phyloP scores from a whole-genome alignment of 2,329 filamentous ascomycete species.

The Akanthomyces dipterigenus region DNA sequence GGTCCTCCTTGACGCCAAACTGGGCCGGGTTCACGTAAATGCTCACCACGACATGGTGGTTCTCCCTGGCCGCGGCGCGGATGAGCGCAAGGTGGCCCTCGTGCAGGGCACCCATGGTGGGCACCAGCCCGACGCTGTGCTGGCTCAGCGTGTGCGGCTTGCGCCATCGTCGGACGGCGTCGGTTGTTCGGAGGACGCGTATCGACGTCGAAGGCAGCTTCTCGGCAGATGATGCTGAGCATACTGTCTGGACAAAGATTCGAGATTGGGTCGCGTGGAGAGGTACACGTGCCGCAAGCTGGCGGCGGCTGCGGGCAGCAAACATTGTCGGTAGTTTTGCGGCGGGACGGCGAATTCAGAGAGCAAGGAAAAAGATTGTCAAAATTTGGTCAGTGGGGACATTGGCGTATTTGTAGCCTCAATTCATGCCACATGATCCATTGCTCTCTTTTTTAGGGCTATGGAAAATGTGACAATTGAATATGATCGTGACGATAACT shows the following conservation, averaged over 20 bases:
- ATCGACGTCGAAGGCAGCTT: constrained; percentile 53
- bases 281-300: constrained; percentile 6
- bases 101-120: constrained; percentile 98
- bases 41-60: constrained; percentile 80
- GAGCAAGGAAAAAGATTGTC: not conserved
- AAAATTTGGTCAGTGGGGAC: not conserved
- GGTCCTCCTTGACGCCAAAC: constrained; percentile 83
- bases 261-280: not conserved
- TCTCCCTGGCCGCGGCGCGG: constrained; percentile 74
- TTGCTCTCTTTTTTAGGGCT: not conserved
- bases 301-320: not conserved
- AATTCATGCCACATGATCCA: not conserved
- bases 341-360: not conserved
- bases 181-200: constrained; percentile 69
- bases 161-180: constrained; percentile 63
- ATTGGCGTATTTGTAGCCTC: not conserved
- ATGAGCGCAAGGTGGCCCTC: constrained; percentile 82
- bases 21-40: constrained; percentile 97
- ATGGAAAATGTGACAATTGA: constrained; percentile 2
- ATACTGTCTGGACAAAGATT: constrained; percentile 17
- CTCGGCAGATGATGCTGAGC: constrained; percentile 23
- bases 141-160: constrained; percentile 57
- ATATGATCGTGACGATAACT: constrained; percentile 39
- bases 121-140: constrained; percentile 77
- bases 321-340: not conserved